Evolutionary conservation across 2,329 filamentous ascomycete species (phyloP).

Genomic region (Iodosphaeria phyllophila): DNA sequence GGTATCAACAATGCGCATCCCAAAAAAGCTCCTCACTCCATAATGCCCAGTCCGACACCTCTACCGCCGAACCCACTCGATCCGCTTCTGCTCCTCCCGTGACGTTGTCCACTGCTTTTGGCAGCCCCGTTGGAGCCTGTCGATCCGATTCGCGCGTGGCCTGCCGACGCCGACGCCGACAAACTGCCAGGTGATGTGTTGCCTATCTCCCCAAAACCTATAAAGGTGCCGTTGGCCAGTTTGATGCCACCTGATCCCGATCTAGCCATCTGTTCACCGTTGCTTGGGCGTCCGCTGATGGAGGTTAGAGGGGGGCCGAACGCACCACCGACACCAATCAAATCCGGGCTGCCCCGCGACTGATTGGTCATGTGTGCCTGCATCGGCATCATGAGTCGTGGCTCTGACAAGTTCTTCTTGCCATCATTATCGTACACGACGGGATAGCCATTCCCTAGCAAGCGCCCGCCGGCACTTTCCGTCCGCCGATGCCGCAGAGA

Average conservation of each 20-base stretch:
- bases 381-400: background rate
- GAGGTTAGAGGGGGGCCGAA: background rate
- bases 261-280: slow-evolving; percentile 8
- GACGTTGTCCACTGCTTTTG: no score
- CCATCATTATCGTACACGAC: background rate
- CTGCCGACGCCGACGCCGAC: background rate
- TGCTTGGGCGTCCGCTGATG: background rate
- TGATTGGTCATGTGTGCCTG: background rate
- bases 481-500: slow-evolving; percentile 1
- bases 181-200: no score
- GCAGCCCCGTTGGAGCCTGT: no score
- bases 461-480: slow-evolving; percentile 2
- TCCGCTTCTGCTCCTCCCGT: no score
- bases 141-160: no score
- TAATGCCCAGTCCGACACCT: background rate
- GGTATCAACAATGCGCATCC: no score
- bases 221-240: slow-evolving; percentile 9
- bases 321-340: slow-evolving; percentile 1
- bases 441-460: background rate
- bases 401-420: slow-evolving; percentile 1
- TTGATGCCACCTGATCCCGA: slow-evolving; percentile 11
- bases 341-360: slow-evolving; percentile 1
- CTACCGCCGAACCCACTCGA: no score
- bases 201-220: slow-evolving; percentile 11
- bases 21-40: background rate